A percentile compares a stretch with the other conserved stretches of the same genome.
These are phyloP conservation scores for Lasiosphaeriaceae sp. DNA, from an alignment of 495 filamentous ascomycete genomes.

Conservation along the genomic window DNA sequence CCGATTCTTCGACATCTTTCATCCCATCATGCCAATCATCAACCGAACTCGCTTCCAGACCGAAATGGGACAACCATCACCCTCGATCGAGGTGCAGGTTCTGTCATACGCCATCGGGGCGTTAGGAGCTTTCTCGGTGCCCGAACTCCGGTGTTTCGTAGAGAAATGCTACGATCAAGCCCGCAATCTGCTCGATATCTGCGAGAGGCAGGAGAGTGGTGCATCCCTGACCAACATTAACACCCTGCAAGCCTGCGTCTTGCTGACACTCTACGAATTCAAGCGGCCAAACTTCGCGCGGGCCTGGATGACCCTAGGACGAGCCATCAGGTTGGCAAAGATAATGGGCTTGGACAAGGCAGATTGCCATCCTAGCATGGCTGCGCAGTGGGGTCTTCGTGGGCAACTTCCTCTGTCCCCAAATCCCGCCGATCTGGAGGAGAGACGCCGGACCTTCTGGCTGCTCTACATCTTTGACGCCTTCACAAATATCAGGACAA, in stretches of 20 bases:
- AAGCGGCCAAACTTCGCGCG: conserved; percentile 11
- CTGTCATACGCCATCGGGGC: conserved; percentile 11
- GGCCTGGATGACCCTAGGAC: conserved; percentile 16
- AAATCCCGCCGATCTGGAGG: neutral
- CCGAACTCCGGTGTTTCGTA: neutral
- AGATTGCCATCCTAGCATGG: neutral
- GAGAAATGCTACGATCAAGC: conserved; percentile 13
- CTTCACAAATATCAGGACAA: neutral
- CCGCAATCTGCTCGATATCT: conserved; percentile 10
- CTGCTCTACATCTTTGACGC: neutral
- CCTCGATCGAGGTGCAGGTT: conserved; percentile 2
- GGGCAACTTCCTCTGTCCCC: neutral
- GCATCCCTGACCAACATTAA: conserved; percentile 9
- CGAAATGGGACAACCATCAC: neutral
- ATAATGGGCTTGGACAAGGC: conserved; percentile 10
- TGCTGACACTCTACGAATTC: conserved; percentile 14
- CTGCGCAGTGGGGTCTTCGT: neutral
- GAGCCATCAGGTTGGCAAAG: conserved; percentile 11
- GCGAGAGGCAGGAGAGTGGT: conserved; percentile 13
- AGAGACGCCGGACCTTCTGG: neutral
- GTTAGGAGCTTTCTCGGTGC: neutral
- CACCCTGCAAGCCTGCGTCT: conserved; percentile 10
- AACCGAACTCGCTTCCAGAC: conserved; percentile 8
- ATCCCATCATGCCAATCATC: conserved; percentile 6
- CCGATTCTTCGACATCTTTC: conserved; percentile 2